Conservation (phyloP, 1,284 basidiomycete genomes). For the Tylopilus sp. region DNA sequence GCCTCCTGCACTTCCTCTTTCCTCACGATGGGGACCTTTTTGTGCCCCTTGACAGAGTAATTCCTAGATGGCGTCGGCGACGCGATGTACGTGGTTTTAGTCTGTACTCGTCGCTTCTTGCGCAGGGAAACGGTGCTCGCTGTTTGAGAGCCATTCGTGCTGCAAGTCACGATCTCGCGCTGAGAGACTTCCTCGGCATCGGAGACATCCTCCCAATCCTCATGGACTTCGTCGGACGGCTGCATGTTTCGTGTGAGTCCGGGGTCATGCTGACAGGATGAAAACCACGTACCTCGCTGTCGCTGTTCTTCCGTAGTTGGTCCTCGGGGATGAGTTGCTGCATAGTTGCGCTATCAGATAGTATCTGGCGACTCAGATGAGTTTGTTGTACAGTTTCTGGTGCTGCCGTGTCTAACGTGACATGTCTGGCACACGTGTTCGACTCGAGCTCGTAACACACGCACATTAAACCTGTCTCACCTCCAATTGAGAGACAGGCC, state of each 20-base stretch:
- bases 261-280: not conserved
- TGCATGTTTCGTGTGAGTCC: constrained; percentile 1
- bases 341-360: not conserved
- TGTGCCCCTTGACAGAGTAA: constrained; percentile 13
- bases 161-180: constrained; percentile 2
- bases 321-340: not conserved
- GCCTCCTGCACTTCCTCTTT: constrained; percentile 24
- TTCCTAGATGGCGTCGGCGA: constrained; percentile 11
- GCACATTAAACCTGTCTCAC: too few species aligned
- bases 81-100: constrained; percentile 7
- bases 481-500: too few species aligned
- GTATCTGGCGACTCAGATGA: not conserved
- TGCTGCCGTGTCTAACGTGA: too few species aligned
- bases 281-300: constrained; percentile 12
- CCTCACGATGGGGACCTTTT: constrained; percentile 15
- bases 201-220: constrained; percentile 28
- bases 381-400: too few species aligned
- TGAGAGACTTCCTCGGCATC: constrained; percentile 16
- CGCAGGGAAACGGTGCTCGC: constrained; percentile 10
- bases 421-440: too few species aligned
- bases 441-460: too few species aligned
- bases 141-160: constrained; percentile 9
- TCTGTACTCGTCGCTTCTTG: constrained; percentile 22
- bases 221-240: constrained; percentile 11
- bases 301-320: not conserved